These are phyloP conservation scores for Emericellopsis atlantica DNA, from an alignment of 2,329 filamentous ascomycete species.

Conservation along the genomic window DNA sequence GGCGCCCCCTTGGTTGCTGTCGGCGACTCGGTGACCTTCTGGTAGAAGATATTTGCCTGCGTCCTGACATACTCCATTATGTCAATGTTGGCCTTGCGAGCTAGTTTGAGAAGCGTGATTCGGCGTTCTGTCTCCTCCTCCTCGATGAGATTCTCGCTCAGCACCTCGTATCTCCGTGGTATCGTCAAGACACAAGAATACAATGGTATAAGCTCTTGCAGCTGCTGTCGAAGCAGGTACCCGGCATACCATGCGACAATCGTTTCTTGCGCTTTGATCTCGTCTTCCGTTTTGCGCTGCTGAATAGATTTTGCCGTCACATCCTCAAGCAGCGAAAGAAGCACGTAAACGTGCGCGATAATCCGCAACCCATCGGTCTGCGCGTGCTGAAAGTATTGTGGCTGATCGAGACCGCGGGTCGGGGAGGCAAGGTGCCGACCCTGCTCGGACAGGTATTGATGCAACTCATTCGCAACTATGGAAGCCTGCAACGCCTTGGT, in stretches of 20 bases:
- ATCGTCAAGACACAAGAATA: conserved; percentile 71
- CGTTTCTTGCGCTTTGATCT: conserved; percentile 45
- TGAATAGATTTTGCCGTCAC: not conserved
- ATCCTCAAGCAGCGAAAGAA: conserved; percentile 50
- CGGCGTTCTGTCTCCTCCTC: conserved; percentile 55
- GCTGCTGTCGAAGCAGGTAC: conserved; percentile 57
- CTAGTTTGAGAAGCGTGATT: conserved; percentile 56
- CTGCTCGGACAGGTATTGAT: conserved; percentile 45
- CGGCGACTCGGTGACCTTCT: conserved; percentile 25
- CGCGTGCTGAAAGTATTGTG: conserved; percentile 38
- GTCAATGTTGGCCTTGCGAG: conserved; percentile 64
- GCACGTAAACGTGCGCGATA: conserved; percentile 50
- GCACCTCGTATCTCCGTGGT: conserved; percentile 52
- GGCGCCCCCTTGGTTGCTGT: conserved; percentile 18
- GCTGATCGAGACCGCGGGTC: conserved; percentile 3
- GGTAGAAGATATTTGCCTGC: conserved; percentile 43
- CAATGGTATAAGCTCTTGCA: conserved; percentile 70
- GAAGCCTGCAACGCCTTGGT: conserved; percentile 68
- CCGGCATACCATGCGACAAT: conserved; percentile 74
- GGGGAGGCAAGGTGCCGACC: conserved; percentile 31
- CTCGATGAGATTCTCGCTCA: conserved; percentile 67
- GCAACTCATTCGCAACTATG: conserved; percentile 52
- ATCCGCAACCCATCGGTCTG: conserved; percentile 56
- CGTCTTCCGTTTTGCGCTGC: conserved; percentile 10
- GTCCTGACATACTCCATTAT: conserved; percentile 59